Evolutionary conservation across 768 basidiomycete species (phyloP), one percentile per base, ranked within the genome.

Genomic region (Suillus decipiens): DNA sequence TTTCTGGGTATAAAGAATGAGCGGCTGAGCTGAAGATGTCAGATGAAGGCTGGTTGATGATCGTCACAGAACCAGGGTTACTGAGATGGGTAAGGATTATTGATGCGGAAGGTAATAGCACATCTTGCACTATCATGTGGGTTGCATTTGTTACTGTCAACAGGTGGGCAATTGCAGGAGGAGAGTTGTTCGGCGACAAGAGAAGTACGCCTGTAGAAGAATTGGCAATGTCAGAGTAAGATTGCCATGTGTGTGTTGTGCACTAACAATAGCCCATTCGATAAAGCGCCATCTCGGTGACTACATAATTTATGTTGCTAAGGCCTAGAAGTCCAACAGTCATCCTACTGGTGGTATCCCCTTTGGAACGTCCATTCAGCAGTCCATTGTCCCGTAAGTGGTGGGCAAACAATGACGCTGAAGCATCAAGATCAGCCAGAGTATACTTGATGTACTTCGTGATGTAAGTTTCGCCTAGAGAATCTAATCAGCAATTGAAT

Each of bases 101-200:
- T 15, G 63, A 31, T 4, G 69, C 71, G 43, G 65, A 66, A 51
- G 67, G 37, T 15, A 64, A 15, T 17, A 65, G 31, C 1, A 51
- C 5, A 0, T 73, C 63, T 42, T 73, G 72, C 28, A 69, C 71
- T 9, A 73, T 64, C 24, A 72, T 33, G 45, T 73, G 68, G 0
- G 67, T 65, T 5, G 69, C 61, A 42, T 66, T 60, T 2, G 72
- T 73, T 39, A 43, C 61, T 2, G 69, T 62, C 64, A 83, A 71
- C 22, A 86, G 73, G 64, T 83, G 78, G 1, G 81, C 81, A 31
- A 81, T 76, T 5, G 82, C 83, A 5, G 76, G 70, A 0, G 80
- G 74, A 0, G 82, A 83, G 68, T 84, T 84, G 64, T 80, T 76
- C 7, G 79, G 73, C 6, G 80, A 81, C 6, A 80, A 70, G 10